These are phyloP conservation scores for Primulina eburnea DNA, from an alignment of 257 asterid species.

Conservation along the genomic window DNA sequence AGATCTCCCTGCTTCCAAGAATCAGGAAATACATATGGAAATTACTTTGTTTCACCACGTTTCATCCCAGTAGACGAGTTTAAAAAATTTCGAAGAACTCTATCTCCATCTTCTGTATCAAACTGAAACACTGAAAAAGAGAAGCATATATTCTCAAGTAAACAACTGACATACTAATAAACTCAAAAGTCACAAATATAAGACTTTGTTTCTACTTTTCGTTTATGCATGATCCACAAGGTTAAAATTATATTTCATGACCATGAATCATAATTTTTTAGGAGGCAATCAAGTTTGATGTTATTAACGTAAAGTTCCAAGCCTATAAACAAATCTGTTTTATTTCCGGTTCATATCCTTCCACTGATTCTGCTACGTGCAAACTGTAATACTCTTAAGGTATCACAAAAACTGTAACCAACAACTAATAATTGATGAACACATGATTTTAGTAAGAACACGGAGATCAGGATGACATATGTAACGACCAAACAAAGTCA, in stretches of 20 bases:
- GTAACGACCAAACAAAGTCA: constrained; percentile 3
- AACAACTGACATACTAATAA: no score
- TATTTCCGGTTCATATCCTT: constrained; percentile 5
- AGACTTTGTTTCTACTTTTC: no score
- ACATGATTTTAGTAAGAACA: constrained; percentile 8
- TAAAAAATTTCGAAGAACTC: constrained; percentile 79
- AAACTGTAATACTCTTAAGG: background rate
- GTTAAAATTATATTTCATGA: background rate
- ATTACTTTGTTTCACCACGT: constrained; percentile 71
- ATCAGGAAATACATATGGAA: constrained; percentile 85
- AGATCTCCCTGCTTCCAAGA: constrained; percentile 90
- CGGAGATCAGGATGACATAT: constrained; percentile 8
- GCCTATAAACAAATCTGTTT: background rate
- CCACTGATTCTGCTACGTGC: background rate
- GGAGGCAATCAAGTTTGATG: background rate
- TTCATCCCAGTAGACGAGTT: constrained; percentile 61
- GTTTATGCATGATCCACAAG: background rate
- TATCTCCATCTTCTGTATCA: constrained; percentile 90
- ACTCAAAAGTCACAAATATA: no score
- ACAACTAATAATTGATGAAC: background rate
- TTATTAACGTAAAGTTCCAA: background rate
- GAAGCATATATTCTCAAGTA: background rate
- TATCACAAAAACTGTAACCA: background rate
- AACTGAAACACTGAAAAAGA: constrained; percentile 72
- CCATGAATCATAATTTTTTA: background rate